phyloP scores from a whole-genome alignment of 2,329 filamentous ascomycete species.

The Exophiala sideris region DNA sequence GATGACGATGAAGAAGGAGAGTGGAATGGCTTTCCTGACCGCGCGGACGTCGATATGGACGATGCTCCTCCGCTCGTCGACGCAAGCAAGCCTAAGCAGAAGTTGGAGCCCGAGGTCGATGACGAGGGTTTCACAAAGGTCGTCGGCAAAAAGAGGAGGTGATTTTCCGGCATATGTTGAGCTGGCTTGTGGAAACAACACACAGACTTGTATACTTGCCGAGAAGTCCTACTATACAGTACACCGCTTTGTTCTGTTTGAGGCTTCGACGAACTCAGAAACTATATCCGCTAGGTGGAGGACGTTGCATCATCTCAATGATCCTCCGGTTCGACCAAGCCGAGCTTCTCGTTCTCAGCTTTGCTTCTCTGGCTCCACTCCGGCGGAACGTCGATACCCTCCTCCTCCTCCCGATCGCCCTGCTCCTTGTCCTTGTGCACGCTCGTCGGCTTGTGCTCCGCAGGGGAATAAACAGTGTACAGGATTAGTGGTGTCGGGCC shows the following conservation, averaged over 20 bases:
- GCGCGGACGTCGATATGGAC: constrained; percentile 56
- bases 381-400: constrained; percentile 58
- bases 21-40: constrained; percentile 54
- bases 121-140: constrained; percentile 80
- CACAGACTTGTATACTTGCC: no score
- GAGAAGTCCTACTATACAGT: no score
- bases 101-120: constrained; percentile 67
- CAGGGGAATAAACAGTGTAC: constrained; percentile 62
- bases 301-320: constrained; percentile 5
- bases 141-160: constrained; percentile 62
- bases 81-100: constrained; percentile 55
- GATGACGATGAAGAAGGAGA: constrained; percentile 54
- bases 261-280: background rate
- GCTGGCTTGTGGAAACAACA: background rate
- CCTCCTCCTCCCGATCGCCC: constrained; percentile 60
- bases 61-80: constrained; percentile 63
- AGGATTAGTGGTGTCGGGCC: constrained; percentile 58
- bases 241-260: background rate
- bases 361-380: constrained; percentile 58
- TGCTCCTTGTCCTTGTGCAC: constrained; percentile 63
- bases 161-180: constrained; percentile 13
- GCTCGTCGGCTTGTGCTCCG: constrained; percentile 58
- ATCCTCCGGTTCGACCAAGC: constrained; percentile 46
- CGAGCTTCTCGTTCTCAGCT: constrained; percentile 55
- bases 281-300: background rate